Percentiles rank a stretch among this genome's conserved stretches.
Evolutionary conservation across 2,329 filamentous ascomycete genomes (phyloP).

Genomic region (Xylariomycetidae sp.): DNA sequence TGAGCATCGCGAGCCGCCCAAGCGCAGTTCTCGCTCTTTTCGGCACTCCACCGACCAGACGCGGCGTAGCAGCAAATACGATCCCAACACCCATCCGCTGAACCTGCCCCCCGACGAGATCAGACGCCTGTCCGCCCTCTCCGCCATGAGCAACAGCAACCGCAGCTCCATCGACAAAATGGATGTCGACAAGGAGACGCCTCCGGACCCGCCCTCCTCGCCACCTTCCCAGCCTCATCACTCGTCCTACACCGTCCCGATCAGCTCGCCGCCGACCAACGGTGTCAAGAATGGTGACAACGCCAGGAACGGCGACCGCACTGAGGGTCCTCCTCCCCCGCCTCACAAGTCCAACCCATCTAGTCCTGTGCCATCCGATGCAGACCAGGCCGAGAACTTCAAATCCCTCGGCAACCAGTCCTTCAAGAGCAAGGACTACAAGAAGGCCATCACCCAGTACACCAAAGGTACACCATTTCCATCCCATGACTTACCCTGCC

Average conservation of each 20-base stretch:
- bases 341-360: slow-evolving; percentile 63
- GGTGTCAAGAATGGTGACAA: slow-evolving; percentile 34
- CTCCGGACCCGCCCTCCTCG: slow-evolving; percentile 44
- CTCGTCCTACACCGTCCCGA: slow-evolving; percentile 39
- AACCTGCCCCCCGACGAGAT: slow-evolving; percentile 88
- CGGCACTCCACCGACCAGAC: slow-evolving; percentile 44
- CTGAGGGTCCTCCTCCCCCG: slow-evolving; percentile 58
- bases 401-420: slow-evolving; percentile 93
- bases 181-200: slow-evolving; percentile 67
- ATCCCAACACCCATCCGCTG: slow-evolving; percentile 74
- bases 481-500: neutral
- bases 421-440: slow-evolving; percentile 91
- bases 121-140: slow-evolving; percentile 65
- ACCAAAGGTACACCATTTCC: slow-evolving; percentile 65
- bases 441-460: slow-evolving; percentile 84
- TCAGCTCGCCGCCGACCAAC: slow-evolving; percentile 39
- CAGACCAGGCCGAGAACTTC: slow-evolving; percentile 81
- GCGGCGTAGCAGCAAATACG: slow-evolving; percentile 52
- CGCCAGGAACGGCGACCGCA: too few species aligned
- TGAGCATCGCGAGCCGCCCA: slow-evolving; percentile 24
- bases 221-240: slow-evolving; percentile 42
- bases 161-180: slow-evolving; percentile 53
- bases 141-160: slow-evolving; percentile 52
- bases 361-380: slow-evolving; percentile 47
- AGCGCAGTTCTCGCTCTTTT: slow-evolving; percentile 40